phyloP scores from a whole-genome alignment of 2,329 filamentous ascomycete species.

The Stemphylium lycopersici region DNA sequence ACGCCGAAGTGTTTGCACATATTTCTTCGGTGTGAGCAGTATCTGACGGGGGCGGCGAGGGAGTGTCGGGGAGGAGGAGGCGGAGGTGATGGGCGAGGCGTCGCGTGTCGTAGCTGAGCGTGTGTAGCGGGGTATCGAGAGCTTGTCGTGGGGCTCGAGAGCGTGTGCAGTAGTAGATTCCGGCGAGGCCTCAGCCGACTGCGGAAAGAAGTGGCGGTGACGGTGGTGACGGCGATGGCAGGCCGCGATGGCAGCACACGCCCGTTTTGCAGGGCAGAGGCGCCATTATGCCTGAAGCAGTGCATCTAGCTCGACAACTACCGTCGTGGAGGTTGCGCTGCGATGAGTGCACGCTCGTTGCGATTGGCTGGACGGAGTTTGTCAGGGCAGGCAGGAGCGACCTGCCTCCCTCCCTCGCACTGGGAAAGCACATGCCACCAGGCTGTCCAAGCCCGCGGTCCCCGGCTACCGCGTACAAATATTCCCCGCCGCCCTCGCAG shows the following conservation, averaged over 20 bases:
- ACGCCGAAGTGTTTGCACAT: slow-evolving; percentile 72
- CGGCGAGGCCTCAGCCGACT: slow-evolving; percentile 27
- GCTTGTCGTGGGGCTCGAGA: slow-evolving; percentile 34
- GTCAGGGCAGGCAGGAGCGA: slow-evolving; percentile 14
- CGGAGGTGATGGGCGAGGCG: slow-evolving; percentile 26
- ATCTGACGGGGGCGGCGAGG: slow-evolving; percentile 47
- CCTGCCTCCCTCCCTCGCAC: neutral
- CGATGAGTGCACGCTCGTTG: slow-evolving; percentile 16
- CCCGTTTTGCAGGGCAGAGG: slow-evolving; percentile 18
- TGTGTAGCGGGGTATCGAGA: slow-evolving; percentile 38
- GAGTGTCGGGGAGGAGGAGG: slow-evolving; percentile 25
- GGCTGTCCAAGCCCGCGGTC: neutral
- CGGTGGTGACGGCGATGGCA: slow-evolving; percentile 26
- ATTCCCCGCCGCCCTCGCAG: neutral
- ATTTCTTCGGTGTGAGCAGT: slow-evolving; percentile 77
- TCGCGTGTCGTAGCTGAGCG: slow-evolving; percentile 24
- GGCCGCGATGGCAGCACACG: slow-evolving; percentile 12
- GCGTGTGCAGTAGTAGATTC: slow-evolving; percentile 33
- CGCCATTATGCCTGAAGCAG: slow-evolving; percentile 44
- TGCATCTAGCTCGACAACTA: slow-evolving; percentile 33
- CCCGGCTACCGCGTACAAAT: slow-evolving; percentile 1
- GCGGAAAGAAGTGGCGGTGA: slow-evolving; percentile 32
- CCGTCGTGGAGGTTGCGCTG: slow-evolving; percentile 17
- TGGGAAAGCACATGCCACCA: slow-evolving; percentile 5
- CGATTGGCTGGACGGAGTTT: slow-evolving; percentile 31